A percentile compares a stretch with the other conserved stretches of the same genome.
These are phyloP conservation scores for Thyridium curvatum DNA, from an alignment of 2,329 filamentous ascomycete genomes.

Conservation along the genomic window DNA sequence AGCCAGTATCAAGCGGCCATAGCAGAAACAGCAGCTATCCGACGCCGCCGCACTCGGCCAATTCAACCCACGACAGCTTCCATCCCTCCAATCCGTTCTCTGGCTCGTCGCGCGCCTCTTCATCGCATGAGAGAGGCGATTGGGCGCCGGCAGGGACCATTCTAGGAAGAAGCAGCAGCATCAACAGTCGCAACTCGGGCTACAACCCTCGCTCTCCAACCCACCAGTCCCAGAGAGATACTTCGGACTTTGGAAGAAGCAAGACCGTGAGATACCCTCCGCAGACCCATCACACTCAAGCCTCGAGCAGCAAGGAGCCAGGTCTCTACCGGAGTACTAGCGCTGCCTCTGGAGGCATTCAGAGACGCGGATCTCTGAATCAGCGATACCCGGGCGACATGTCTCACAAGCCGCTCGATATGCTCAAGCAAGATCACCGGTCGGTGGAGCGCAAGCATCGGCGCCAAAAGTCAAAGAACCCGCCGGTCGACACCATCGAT, in stretches of 20 bases:
- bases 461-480: conserved; percentile 40
- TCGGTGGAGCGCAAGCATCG: conserved; percentile 61
- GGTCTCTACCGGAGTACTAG: conserved; percentile 13
- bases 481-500: conserved; percentile 72
- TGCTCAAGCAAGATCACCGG: conserved; percentile 56
- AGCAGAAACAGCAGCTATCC: conserved; percentile 17
- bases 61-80: conserved; percentile 40
- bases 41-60: conserved; percentile 49
- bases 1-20: conserved; percentile 12
- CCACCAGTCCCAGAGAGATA: background rate
- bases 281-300: conserved; percentile 18
- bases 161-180: conserved; percentile 12
- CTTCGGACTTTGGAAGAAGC: background rate
- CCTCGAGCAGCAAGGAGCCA: conserved; percentile 11
- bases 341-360: conserved; percentile 10
- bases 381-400: conserved; percentile 59
- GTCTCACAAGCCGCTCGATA: conserved; percentile 60
- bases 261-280: conserved; percentile 10
- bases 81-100: conserved; percentile 37
- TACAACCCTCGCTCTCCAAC: conserved; percentile 1
- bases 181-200: conserved; percentile 3
- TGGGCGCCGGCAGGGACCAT: conserved; percentile 6
- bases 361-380: conserved; percentile 36
- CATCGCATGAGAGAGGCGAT: conserved; percentile 12
- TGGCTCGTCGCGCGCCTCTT: conserved; percentile 12